These are phyloP conservation scores for Psilocybe sp. DNA, from an alignment of 768 basidiomycete genomes.

Conservation along the genomic window DNA sequence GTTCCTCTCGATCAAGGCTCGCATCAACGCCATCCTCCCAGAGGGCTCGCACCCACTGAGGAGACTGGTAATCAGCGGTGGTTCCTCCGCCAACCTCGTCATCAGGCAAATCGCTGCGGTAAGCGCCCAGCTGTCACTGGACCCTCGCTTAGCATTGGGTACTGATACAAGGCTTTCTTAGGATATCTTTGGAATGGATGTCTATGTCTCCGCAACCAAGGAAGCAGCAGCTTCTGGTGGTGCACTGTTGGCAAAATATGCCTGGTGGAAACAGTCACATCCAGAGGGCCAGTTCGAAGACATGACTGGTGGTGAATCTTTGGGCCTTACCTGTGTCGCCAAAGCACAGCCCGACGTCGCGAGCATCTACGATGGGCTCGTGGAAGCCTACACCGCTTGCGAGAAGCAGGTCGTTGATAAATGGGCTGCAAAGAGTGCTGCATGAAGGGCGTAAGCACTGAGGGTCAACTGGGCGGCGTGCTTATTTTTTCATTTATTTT, in stretches of 20 bases:
- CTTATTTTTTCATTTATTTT: too few relatives aligned
- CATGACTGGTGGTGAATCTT: conserved; percentile 52
- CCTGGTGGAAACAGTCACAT: conserved; percentile 58
- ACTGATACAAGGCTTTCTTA: conserved; percentile 12
- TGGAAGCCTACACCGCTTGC: conserved; percentile 51
- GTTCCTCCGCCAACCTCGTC: conserved; percentile 68
- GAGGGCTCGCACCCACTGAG: conserved; percentile 51
- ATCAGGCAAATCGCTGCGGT: conserved; percentile 73
- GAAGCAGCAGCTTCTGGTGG: conserved; percentile 75
- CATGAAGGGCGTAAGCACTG: too few relatives aligned
- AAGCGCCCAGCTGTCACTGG: conserved; percentile 12
- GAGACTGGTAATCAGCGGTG: conserved; percentile 75
- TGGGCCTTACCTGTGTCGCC: conserved; percentile 59
- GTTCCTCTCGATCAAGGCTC: conserved; percentile 74
- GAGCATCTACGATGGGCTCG: conserved; percentile 50
- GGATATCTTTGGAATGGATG: conserved; percentile 77
- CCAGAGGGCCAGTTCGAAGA: conserved; percentile 59
- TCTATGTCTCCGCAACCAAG: conserved; percentile 64
- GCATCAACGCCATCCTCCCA: conserved; percentile 68
- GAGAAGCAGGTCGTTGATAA: conserved; percentile 39
- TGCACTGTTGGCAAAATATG: conserved; percentile 66
- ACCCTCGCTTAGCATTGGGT: neutral
- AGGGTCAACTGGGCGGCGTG: too few relatives aligned
- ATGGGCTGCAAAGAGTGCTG: conserved; percentile 6
- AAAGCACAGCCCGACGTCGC: conserved; percentile 45